These are phyloP conservation scores for Suhomyces sp. DNA, from an alignment of 805 yeast genomes.

Conservation along the genomic window DNA sequence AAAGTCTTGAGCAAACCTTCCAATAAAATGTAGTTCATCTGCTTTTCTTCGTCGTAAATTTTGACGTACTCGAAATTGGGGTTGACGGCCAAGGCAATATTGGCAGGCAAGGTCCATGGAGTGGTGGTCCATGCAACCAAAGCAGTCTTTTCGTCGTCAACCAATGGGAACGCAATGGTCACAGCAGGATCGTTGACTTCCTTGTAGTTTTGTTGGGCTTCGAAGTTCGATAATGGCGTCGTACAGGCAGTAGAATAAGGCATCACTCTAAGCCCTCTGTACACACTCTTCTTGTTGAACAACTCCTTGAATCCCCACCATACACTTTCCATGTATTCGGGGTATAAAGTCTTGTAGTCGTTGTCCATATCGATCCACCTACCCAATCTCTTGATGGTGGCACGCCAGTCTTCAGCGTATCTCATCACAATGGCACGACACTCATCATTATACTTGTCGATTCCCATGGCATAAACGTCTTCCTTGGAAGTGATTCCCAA, in stretches of 20 bases:
- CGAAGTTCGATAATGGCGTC: slow-evolving; percentile 94
- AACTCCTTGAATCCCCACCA: slow-evolving; percentile 98
- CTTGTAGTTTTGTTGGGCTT: slow-evolving; percentile 97
- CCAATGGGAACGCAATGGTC: slow-evolving; percentile 81
- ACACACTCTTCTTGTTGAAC: slow-evolving; percentile 81
- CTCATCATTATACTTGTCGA: slow-evolving; percentile 89
- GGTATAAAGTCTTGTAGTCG: slow-evolving; percentile 95
- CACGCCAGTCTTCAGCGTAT: slow-evolving; percentile 93
- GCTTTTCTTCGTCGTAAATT: slow-evolving; percentile 84
- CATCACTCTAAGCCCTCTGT: slow-evolving; percentile 96
- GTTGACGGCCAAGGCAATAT: slow-evolving; percentile 87
- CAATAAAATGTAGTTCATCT: slow-evolving; percentile 75
- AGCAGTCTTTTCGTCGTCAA: slow-evolving; percentile 75
- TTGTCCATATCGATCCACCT: slow-evolving; percentile 99
- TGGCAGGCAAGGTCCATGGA: slow-evolving; percentile 98
- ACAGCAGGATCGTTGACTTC: slow-evolving; percentile 97
- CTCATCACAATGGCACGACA: slow-evolving; percentile 98
- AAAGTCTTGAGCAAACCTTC: slow-evolving; percentile 79
- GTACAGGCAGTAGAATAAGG: slow-evolving; percentile 98
- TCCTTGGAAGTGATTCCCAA: slow-evolving; percentile 89
- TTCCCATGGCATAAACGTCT: slow-evolving; percentile 92
- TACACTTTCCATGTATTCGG: slow-evolving; percentile 94
- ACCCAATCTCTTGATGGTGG: slow-evolving; percentile 89
- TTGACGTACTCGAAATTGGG: slow-evolving; percentile 89
- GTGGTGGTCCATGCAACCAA: slow-evolving; percentile 99